Conservation (phyloP, 208 protist genomes). For the Crithidia thermophila region DNA sequence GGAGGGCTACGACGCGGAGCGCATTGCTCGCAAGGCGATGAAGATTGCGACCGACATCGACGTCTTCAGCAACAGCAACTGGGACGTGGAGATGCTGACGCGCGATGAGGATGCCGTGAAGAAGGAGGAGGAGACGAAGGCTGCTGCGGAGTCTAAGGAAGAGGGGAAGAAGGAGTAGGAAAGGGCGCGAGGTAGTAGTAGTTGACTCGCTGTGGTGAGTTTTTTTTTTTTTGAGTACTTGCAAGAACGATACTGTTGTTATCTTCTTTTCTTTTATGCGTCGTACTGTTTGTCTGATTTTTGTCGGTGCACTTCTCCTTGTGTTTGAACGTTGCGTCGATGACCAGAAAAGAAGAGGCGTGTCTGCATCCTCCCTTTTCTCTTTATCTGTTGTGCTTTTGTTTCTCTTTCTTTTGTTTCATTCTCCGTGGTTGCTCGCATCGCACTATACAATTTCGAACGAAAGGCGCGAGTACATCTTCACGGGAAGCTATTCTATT, state of each 20-base stretch:
- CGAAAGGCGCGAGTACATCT: no score
- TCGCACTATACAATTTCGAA: not conserved
- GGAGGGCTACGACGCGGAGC: constrained; percentile 87
- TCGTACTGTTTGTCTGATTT: no score
- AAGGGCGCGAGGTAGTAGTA: constrained; percentile 9
- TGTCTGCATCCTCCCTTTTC: not conserved
- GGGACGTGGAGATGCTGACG: constrained; percentile 88
- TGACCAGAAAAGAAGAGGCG: constrained; percentile 14
- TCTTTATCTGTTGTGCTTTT: constrained; percentile 18
- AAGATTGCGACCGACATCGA: constrained; percentile 96
- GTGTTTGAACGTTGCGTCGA: not conserved
- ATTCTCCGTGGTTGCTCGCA: constrained; percentile 6
- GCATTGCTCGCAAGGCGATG: constrained; percentile 94
- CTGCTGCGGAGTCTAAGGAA: constrained; percentile 1
- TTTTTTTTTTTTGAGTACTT: constrained; percentile 7
- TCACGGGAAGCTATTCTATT: no score
- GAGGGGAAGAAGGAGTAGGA: constrained; percentile 13
- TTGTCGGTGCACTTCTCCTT: no score
- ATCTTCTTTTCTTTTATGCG: not conserved
- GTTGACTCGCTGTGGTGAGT: not conserved
- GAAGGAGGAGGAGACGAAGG: constrained; percentile 33
- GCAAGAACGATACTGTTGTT: no score
- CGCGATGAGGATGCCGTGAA: constrained; percentile 32
- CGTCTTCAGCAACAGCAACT: constrained; percentile 96
- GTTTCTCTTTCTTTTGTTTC: constrained; percentile 13